Percentiles rank a stretch among this genome's conserved stretches.
These are phyloP conservation scores for Penicillium lividum DNA, from an alignment of 495 filamentous ascomycete genomes.

Conservation along the genomic window DNA sequence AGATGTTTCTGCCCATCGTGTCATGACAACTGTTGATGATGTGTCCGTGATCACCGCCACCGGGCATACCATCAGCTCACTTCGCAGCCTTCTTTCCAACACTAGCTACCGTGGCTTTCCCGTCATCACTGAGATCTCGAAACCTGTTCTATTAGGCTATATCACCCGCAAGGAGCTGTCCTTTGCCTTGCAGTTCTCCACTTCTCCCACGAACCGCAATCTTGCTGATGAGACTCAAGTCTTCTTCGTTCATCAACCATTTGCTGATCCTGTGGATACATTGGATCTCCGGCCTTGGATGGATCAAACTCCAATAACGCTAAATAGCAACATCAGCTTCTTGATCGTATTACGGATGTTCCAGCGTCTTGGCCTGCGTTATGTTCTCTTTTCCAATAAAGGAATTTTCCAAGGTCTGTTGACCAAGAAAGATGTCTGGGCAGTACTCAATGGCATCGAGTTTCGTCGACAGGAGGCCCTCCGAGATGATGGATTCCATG, in stretches of 20 bases:
- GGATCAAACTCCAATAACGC: slow-evolving; percentile 95
- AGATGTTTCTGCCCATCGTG: slow-evolving; percentile 76
- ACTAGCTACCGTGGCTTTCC: slow-evolving; percentile 91
- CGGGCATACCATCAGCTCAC: slow-evolving; percentile 79
- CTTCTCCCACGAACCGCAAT: slow-evolving; percentile 47
- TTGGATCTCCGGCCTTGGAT: slow-evolving; percentile 94
- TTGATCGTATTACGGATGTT: slow-evolving; percentile 87
- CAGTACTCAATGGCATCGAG: slow-evolving; percentile 79
- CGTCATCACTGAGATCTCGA: slow-evolving; percentile 71
- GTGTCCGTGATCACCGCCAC: slow-evolving; percentile 79
- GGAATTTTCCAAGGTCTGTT: slow-evolving; percentile 81
- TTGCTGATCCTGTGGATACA: slow-evolving; percentile 73
- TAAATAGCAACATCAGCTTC: slow-evolving; percentile 71
- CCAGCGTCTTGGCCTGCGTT: slow-evolving; percentile 86
- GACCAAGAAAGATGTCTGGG: slow-evolving; percentile 99
- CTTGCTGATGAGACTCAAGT: slow-evolving; percentile 73
- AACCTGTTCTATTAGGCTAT: slow-evolving; percentile 79
- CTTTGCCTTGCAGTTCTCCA: slow-evolving; percentile 65
- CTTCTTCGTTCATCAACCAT: slow-evolving; percentile 79
- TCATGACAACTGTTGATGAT: slow-evolving; percentile 94
- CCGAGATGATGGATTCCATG: slow-evolving; percentile 38
- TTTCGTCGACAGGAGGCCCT: slow-evolving; percentile 46
- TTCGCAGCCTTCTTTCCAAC: slow-evolving; percentile 65
- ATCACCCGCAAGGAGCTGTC: slow-evolving; percentile 90
- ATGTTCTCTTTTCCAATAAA: slow-evolving; percentile 82